A percentile compares a stretch with the other conserved stretches of the same genome.
Conservation (phyloP, 2,329 filamentous ascomycete species). For the Calonectria multiphialidica region DNA sequence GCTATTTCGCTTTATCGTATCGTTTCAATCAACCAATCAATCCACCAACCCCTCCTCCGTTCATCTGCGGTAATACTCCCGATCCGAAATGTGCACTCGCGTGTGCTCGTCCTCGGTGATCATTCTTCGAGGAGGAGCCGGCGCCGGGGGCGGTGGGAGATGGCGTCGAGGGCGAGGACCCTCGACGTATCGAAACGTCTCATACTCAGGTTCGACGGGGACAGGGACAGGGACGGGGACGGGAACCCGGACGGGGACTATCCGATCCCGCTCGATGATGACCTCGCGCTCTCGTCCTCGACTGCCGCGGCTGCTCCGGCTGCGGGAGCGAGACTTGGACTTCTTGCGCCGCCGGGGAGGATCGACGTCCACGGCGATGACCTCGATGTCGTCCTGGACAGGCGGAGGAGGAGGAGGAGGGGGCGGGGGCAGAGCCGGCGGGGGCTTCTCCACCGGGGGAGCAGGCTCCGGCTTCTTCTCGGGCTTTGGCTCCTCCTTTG, state of each 20-base stretch:
- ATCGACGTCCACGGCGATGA: conserved; percentile 54
- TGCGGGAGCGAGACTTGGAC: conserved; percentile 46
- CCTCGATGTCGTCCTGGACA: conserved; percentile 51
- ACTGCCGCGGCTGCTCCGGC: conserved; percentile 45
- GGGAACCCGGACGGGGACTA: conserved; percentile 57
- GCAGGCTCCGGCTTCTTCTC: conserved; percentile 27
- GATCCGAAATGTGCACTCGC: conserved; percentile 50
- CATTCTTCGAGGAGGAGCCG: conserved; percentile 46
- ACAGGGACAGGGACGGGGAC: conserved; percentile 57
- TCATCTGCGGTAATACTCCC: conserved; percentile 46
- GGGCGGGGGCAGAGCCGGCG: conserved; percentile 34
- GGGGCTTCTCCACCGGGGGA: conserved; percentile 37
- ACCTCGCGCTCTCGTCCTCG: conserved; percentile 57
- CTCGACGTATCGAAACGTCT: conserved; percentile 67
- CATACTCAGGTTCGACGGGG: conserved; percentile 54
- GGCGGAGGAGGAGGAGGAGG: conserved; percentile 38
- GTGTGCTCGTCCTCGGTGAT: conserved; percentile 44
- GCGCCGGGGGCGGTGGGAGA: conserved; percentile 45
- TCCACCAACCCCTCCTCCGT: background rate
- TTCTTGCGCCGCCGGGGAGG: conserved; percentile 40
- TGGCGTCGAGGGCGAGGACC: conserved; percentile 57
- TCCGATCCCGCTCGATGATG: conserved; percentile 64
- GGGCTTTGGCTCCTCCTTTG: conserved; percentile 28
- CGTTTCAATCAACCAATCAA: background rate
- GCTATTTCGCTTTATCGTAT: background rate